A percentile compares a stretch with the other conserved stretches of the same genome.
Conservation (phyloP, 306 rosid genomes). For the Quercus gilva region DNA sequence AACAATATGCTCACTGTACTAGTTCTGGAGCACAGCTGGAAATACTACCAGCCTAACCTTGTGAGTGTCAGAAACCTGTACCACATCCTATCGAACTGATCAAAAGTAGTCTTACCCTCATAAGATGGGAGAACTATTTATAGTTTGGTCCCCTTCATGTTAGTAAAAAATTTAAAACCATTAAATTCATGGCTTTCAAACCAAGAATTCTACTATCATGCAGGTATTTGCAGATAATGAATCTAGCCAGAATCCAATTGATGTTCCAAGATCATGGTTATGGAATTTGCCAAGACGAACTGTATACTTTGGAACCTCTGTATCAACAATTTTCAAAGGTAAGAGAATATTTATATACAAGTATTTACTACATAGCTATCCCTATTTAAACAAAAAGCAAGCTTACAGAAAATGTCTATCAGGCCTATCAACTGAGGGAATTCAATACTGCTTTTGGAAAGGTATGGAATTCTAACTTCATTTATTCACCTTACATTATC, state of each 20-base stretch:
- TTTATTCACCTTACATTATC: constrained; percentile 6
- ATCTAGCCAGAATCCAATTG: constrained; percentile 64
- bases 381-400: constrained; percentile 1
- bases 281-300: constrained; percentile 89
- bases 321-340: constrained; percentile 73
- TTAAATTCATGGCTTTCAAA: background rate
- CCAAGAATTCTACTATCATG: constrained; percentile 17
- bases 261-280: constrained; percentile 81
- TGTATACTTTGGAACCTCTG: constrained; percentile 87
- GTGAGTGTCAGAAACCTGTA: background rate
- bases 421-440: constrained; percentile 81
- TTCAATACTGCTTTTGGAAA: constrained; percentile 96
- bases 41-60: too few species aligned
- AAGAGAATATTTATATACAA: constrained; percentile 9
- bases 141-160: background rate
- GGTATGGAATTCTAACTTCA: constrained; percentile 48
- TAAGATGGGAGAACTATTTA: background rate
- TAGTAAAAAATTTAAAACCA: background rate
- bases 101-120: background rate
- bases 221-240: constrained; percentile 87
- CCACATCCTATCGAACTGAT: background rate
- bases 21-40: background rate
- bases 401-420: constrained; percentile 29
- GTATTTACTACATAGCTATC: constrained; percentile 19
- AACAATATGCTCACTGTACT: background rate